Evolutionary conservation across 2,329 filamentous ascomycete species (phyloP).

Genomic region (Botryotinia narcissicola): DNA sequence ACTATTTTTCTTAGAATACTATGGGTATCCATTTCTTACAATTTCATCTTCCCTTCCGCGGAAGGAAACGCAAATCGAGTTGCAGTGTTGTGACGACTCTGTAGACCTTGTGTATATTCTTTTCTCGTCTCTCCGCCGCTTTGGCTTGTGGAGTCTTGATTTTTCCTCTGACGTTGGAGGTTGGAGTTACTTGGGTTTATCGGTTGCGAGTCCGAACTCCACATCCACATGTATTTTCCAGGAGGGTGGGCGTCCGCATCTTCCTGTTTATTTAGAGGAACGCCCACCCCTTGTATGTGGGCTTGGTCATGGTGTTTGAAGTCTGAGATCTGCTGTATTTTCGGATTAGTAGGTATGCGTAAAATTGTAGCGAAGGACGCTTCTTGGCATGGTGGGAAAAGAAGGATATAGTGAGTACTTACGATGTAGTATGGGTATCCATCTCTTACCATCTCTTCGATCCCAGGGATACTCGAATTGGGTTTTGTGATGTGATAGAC

Average conservation of each 20-base stretch:
- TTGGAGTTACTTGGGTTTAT: not conserved
- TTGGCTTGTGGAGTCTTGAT: not conserved
- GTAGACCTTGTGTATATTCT: not conserved
- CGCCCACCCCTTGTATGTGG: not conserved
- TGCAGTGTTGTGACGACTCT: not conserved
- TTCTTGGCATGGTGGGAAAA: not conserved
- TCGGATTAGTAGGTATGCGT: not conserved
- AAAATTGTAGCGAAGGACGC: fast-evolving
- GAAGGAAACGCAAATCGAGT: not conserved
- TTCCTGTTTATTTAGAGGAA: not conserved
- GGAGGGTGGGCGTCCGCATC: not conserved
- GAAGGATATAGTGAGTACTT: not conserved
- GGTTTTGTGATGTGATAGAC: no score
- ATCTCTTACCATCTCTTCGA: no score
- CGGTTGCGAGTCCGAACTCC: not conserved
- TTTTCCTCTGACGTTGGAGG: fast-evolving
- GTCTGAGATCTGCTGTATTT: not conserved
- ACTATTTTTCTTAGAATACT: not conserved
- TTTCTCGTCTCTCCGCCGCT: not conserved
- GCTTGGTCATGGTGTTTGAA: not conserved
- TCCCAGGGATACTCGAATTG: not conserved
- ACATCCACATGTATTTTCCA: not conserved
- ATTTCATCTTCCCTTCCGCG: not conserved
- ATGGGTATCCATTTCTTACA: not conserved
- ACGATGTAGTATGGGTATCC: not conserved